Evolutionary conservation across 1,284 basidiomycete genomes (phyloP).

Genomic region (Trichosporon inkin): DNA sequence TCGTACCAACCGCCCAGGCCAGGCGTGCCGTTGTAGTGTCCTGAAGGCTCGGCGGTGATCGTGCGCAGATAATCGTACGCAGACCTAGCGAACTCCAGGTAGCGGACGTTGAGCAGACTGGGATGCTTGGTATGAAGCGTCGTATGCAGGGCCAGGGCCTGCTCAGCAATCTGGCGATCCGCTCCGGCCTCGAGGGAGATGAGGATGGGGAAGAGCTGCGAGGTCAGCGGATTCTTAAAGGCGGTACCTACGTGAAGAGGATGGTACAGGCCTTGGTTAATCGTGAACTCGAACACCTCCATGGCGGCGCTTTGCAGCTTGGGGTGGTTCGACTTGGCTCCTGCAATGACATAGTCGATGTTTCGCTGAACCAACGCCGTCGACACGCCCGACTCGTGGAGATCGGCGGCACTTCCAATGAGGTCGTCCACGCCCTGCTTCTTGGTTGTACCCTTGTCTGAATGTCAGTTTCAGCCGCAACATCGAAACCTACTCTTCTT

Average conservation of each 20-base stretch:
- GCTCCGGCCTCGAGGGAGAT: slow-evolving; percentile 87
- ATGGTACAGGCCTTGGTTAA: slow-evolving; percentile 92
- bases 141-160: slow-evolving; percentile 75
- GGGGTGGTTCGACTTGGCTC: slow-evolving; percentile 66
- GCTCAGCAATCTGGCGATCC: slow-evolving; percentile 59
- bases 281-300: slow-evolving; percentile 84
- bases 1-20: slow-evolving; percentile 85
- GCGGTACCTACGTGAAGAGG: slow-evolving; percentile 66
- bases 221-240: not conserved
- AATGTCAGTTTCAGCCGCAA: not conserved
- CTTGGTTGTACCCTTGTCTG: slow-evolving; percentile 18
- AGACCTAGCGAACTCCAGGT: slow-evolving; percentile 68
- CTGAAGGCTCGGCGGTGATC: slow-evolving; percentile 49
- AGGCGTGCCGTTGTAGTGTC: slow-evolving; percentile 52
- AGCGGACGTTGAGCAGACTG: slow-evolving; percentile 80
- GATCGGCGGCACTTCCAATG: slow-evolving; percentile 87
- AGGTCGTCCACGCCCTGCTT: slow-evolving; percentile 78
- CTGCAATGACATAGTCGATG: slow-evolving; percentile 71
- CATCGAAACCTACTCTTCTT: slow-evolving; percentile 53
- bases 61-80: slow-evolving; percentile 79
- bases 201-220: slow-evolving; percentile 82
- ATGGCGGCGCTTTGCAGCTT: slow-evolving; percentile 78
- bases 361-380: slow-evolving; percentile 92
- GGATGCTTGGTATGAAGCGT: slow-evolving; percentile 84
- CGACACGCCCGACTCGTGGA: slow-evolving; percentile 91